Evolutionary conservation across 306 rosid genomes (phyloP), one percentile per base, ranked within the genome.

Genomic region (Acacia crassicarpa): DNA sequence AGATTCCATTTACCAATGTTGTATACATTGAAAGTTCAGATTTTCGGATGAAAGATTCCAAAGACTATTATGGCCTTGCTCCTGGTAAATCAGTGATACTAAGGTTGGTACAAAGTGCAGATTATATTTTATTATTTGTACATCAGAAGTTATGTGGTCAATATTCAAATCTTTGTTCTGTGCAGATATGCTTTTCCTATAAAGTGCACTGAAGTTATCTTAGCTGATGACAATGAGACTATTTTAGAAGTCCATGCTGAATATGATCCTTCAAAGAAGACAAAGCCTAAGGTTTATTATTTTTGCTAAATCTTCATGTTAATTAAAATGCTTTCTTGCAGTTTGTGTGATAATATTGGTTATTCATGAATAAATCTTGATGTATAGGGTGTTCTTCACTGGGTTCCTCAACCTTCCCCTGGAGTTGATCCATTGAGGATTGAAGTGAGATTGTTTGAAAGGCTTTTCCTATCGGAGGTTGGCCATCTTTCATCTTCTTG

Each of bases 61-160:
- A 93, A 82, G 99, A 93, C 76, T 96, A 92, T 80, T 93, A 90
- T 76, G 99, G 99, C 76, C 98, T 96, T 86, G 99, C 99, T 72
- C 98, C 94, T 56, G 98, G 98, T 46, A 96, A 96, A 89, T 93
- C 97, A 74, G 99, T 85, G 81, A 89, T 93, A 33, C 95, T 96
- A 85, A 96, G 97, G 98, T 92, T 75, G 74, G 81, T 82, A 58
- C 12, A 32, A 71, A 32, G 72, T 65, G 12, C 74, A 65, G 75
- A 68, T 75, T 83, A 72, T 74, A 25, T 63, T 80, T 83, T 20
- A 2, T 53, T 30, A 46, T 23, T 61, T 74, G 66, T 74, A 27
- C 38, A 72, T 38, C 9, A 15, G 86, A 49, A 78, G n/a, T 68
- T 77, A 58, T 81, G 3, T 23, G 54, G 49, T 38, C 62, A 8